Conservation (phyloP, 1,284 basidiomycete genomes). For the Retiboletus flavoniger region DNA sequence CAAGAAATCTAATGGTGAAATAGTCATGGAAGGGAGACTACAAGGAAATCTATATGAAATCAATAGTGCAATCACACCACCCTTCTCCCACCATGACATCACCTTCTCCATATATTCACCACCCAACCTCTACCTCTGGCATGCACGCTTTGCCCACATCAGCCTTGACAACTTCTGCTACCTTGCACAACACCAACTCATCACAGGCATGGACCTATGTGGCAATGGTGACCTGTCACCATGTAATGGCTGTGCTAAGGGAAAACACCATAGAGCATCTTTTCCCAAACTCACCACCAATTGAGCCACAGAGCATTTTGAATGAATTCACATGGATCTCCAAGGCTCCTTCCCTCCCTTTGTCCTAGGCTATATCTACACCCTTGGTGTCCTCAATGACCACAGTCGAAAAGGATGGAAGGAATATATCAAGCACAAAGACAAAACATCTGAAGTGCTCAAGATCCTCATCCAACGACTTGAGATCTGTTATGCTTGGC, state of each 20-base stretch:
- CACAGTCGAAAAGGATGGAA: slow-evolving; percentile 13
- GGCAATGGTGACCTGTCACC: neutral
- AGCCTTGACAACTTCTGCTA: too few species aligned
- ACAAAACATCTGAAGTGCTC: neutral
- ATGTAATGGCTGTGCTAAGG: too few species aligned
- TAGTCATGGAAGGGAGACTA: neutral
- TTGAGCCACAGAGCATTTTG: neutral
- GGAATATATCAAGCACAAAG: slow-evolving; percentile 12
- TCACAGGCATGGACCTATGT: too few species aligned
- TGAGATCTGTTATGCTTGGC: neutral
- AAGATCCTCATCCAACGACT: neutral
- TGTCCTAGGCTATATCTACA: slow-evolving; percentile 5
- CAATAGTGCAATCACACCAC: neutral
- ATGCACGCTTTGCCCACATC: too few species aligned
- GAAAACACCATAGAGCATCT: slow-evolving; percentile 8
- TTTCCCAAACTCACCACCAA: neutral
- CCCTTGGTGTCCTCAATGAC: slow-evolving; percentile 7
- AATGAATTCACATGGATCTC: slow-evolving; percentile 10
- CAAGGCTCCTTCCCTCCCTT: slow-evolving; percentile 7
- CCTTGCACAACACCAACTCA: too few species aligned
- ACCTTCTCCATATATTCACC: too few species aligned
- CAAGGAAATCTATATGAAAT: neutral
- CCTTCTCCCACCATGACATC: too few species aligned
- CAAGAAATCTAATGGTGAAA: neutral
- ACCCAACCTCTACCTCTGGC: too few species aligned